Percentiles rank a stretch among this genome's conserved stretches.
Conservation (phyloP, 2,329 filamentous ascomycete species). For the Ophiostoma populinum region DNA sequence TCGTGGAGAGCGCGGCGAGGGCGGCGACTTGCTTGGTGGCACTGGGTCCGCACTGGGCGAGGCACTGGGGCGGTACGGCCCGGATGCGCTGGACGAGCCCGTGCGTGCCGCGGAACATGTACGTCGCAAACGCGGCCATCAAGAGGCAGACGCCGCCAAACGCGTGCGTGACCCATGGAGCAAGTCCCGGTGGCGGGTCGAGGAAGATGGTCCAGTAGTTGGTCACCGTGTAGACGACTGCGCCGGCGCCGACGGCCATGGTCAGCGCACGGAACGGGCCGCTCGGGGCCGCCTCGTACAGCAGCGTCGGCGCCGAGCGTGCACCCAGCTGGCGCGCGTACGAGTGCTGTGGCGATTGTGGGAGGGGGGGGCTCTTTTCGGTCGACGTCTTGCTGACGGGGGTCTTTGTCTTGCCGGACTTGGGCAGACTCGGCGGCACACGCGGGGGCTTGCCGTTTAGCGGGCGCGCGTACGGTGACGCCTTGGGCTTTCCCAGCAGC, state of each 20-base stretch:
- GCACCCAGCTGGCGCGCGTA: slow-evolving; percentile 39
- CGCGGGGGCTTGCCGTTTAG: background rate
- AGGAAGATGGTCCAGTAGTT: slow-evolving; percentile 33
- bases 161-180: slow-evolving; percentile 37
- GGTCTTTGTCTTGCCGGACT: background rate
- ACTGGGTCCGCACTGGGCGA: slow-evolving; percentile 5
- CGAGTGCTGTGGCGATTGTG: background rate
- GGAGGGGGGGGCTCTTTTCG: background rate
- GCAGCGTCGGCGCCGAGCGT: slow-evolving; percentile 35
- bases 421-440: background rate
- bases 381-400: background rate
- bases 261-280: slow-evolving; percentile 43
- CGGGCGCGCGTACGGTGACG: background rate
- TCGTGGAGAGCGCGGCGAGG: too few species aligned
- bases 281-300: slow-evolving; percentile 50
- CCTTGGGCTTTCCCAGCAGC: background rate
- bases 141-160: slow-evolving; percentile 41
- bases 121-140: slow-evolving; percentile 42
- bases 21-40: slow-evolving; percentile 8
- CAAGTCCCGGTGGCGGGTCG: slow-evolving; percentile 31
- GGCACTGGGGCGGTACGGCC: slow-evolving; percentile 27
- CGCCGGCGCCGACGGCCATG: slow-evolving; percentile 36
- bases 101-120: slow-evolving; percentile 38
- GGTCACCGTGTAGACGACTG: slow-evolving; percentile 31
- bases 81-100: slow-evolving; percentile 41